Conservation (phyloP, 1,139 yeast genomes). For the Geotrichum bryndzae region DNA sequence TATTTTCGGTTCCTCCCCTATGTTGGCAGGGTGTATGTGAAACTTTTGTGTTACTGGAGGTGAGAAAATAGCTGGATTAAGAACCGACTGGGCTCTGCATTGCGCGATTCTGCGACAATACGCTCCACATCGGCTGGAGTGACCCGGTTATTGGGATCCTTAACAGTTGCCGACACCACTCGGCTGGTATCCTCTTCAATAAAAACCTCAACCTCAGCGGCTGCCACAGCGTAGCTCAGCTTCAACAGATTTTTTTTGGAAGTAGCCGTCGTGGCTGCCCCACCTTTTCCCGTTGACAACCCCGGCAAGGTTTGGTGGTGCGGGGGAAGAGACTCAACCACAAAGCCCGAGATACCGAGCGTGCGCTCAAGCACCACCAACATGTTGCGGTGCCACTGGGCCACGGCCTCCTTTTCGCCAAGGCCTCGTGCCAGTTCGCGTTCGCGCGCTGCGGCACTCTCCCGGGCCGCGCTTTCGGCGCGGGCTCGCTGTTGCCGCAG, state of each 20-base stretch:
- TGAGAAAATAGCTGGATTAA: neutral
- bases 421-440: constrained; percentile 20
- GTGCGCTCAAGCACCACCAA: constrained; percentile 17
- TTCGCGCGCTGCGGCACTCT: constrained; percentile 17
- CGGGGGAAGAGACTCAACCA: constrained; percentile 2
- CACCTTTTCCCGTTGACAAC: neutral
- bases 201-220: neutral
- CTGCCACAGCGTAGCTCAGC: neutral
- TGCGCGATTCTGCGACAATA: neutral
- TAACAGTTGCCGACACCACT: constrained; percentile 2
- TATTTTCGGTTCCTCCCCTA: neutral
- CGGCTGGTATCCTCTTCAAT: neutral
- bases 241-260: neutral
- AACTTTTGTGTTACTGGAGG: neutral
- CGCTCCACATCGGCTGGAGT: neutral
- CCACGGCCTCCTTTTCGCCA: constrained; percentile 24
- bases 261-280: too few species aligned
- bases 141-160: constrained; percentile 5
- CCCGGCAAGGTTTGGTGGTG: neutral
- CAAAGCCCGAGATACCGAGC: constrained; percentile 16
- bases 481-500: neutral
- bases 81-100: neutral
- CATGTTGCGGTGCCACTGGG: constrained; percentile 24
- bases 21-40: too few species aligned
- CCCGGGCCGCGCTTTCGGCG: constrained; percentile 16